Percentiles rank a stretch among this genome's conserved stretches.
Conservation (phyloP, 208 protist genomes). For the Trypanosoma congolense region DNA sequence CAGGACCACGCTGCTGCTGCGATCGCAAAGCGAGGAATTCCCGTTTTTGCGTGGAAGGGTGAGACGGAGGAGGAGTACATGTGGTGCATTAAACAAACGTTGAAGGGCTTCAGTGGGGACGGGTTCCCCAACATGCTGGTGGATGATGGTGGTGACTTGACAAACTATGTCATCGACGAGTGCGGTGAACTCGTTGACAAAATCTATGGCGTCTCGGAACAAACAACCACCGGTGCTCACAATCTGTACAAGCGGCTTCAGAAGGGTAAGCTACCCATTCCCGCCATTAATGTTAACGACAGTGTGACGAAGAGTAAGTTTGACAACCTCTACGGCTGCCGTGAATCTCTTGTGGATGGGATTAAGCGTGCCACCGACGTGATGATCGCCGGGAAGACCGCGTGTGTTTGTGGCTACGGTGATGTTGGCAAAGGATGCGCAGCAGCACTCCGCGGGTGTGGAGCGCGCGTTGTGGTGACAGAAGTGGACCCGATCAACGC, state of each 20-base stretch:
- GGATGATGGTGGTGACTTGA: constrained; percentile 99
- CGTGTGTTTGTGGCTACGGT: constrained; percentile 97
- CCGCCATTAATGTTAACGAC: constrained; percentile 99
- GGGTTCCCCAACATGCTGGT: constrained; percentile 97
- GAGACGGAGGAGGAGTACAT: constrained; percentile 99
- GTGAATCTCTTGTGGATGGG: constrained; percentile 99
- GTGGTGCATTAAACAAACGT: constrained; percentile 96
- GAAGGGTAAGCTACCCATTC: constrained; percentile 93
- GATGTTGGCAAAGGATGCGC: constrained; percentile 99
- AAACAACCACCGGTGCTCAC: constrained; percentile 99
- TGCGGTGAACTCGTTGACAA: constrained; percentile 89
- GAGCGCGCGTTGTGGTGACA: constrained; percentile 96
- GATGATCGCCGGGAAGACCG: constrained; percentile 99
- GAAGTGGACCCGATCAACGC: constrained; percentile 99
- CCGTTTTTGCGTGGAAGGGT: constrained; percentile 99
- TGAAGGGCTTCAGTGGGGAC: constrained; percentile 86
- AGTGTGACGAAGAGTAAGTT: constrained; percentile 99
- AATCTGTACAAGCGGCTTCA: constrained; percentile 97
- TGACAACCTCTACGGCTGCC: constrained; percentile 99
- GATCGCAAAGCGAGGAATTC: constrained; percentile 88
- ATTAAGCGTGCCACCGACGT: constrained; percentile 99
- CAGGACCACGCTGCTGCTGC: constrained; percentile 90
- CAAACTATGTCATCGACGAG: constrained; percentile 95
- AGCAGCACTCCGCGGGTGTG: constrained; percentile 92
- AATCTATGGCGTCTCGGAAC: constrained; percentile 97